Evolutionary conservation across 768 basidiomycete genomes (phyloP).

Genomic region (Rubroboletus satanas): DNA sequence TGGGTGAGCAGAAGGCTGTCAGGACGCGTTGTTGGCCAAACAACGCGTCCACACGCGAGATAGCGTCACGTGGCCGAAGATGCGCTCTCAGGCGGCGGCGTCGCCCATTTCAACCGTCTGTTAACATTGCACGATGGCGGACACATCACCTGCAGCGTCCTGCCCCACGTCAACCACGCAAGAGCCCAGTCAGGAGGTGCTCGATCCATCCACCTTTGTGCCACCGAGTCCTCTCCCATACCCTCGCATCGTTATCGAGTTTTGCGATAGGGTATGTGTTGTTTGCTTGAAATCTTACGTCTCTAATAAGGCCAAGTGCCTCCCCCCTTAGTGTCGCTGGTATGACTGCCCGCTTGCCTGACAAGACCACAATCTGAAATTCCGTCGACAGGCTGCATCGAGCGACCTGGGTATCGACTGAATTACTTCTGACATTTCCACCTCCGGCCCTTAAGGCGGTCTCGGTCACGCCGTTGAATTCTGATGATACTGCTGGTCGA

Average conservation of each 20-base stretch:
- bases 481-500: constrained; percentile 81
- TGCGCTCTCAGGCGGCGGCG: not conserved
- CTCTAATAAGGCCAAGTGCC: constrained; percentile 4
- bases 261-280: constrained; percentile 77
- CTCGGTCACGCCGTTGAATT: constrained; percentile 67
- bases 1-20: not conserved
- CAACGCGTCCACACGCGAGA: constrained; percentile 47
- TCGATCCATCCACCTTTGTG: constrained; percentile 53
- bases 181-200: constrained; percentile 17
- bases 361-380: not conserved
- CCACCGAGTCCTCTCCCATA: constrained; percentile 45
- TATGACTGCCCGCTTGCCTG: constrained; percentile 31
- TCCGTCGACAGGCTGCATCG: constrained; percentile 69
- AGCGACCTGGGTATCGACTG: constrained; percentile 92
- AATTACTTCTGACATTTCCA: constrained; percentile 87
- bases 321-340: constrained; percentile 68
- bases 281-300: not conserved
- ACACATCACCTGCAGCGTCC: constrained; percentile 4
- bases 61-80: constrained; percentile 32
- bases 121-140: constrained; percentile 22
- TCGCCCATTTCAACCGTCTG: not conserved
- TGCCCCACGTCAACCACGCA: constrained; percentile 8
- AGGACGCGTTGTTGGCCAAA: constrained; percentile 33
- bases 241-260: constrained; percentile 80
- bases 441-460: constrained; percentile 67